Evolutionary conservation across 75 land plant genomes (phyloP).

Genomic region (Picea glauca): DNA sequence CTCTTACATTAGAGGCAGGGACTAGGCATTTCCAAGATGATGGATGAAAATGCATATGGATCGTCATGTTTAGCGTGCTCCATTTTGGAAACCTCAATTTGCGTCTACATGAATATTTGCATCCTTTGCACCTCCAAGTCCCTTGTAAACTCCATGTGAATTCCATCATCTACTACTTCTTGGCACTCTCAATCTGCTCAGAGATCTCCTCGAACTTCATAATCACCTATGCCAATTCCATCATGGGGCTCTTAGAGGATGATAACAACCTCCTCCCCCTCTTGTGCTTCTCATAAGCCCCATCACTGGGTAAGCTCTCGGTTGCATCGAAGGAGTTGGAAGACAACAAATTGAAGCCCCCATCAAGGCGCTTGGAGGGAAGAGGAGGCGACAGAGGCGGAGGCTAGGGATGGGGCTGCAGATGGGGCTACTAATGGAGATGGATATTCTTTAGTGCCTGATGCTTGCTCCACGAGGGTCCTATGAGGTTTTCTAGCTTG

Average conservation of each 20-base stretch:
- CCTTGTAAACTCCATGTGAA: too few species aligned
- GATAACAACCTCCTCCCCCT: too few species aligned
- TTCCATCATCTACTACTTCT: too few species aligned
- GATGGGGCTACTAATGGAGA: constrained; percentile 6
- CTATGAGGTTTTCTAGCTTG: constrained; percentile 55
- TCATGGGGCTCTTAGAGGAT: neutral
- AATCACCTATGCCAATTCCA: constrained; percentile 50
- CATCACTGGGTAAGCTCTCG: too few species aligned
- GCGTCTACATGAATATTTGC: constrained; percentile 74
- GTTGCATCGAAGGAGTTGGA: too few species aligned
- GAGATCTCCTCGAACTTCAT: constrained; percentile 40
- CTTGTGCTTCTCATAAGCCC: too few species aligned
- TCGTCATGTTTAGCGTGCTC: constrained; percentile 26
- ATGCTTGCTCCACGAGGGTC: constrained; percentile 25
- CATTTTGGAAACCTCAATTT: constrained; percentile 68
- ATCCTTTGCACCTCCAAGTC: constrained; percentile 8
- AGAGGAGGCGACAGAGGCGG: too few species aligned
- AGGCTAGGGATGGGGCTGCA: neutral
- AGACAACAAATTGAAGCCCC: too few species aligned
- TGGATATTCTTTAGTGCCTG: constrained; percentile 14
- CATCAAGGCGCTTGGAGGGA: too few species aligned
- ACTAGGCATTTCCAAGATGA: too few species aligned
- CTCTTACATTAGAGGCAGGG: too few species aligned
- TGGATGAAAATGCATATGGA: neutral
- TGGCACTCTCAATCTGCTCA: constrained; percentile 19